Conservation (phyloP, 202 grass and related monocot species). For the Dendrocalamus latiflorus region DNA sequence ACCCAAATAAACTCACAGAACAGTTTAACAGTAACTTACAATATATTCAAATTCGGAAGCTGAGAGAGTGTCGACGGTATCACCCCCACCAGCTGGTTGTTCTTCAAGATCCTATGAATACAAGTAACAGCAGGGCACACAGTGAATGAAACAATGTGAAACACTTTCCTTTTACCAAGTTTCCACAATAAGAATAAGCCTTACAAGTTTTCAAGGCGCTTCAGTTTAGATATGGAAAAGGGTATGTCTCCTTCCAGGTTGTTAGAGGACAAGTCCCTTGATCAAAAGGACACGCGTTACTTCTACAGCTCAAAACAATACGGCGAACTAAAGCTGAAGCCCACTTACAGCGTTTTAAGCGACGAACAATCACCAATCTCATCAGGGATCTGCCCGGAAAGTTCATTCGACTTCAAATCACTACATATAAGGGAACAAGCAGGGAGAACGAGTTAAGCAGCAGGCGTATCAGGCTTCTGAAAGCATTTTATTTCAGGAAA, state of each 20-base stretch:
- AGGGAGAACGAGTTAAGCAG: not conserved
- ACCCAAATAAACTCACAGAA: not conserved
- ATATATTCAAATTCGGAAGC: slow-evolving; percentile 83
- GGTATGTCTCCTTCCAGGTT: slow-evolving; percentile 90
- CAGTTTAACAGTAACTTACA: slow-evolving; percentile 45
- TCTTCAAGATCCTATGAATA: slow-evolving; percentile 78
- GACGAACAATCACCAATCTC: slow-evolving; percentile 89
- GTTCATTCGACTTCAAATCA: slow-evolving; percentile 71
- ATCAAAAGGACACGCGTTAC: not conserved
- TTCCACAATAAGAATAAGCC: not conserved
- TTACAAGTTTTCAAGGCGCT: slow-evolving; percentile 80
- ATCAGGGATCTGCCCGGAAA: slow-evolving; percentile 88
- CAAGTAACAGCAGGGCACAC: not conserved
- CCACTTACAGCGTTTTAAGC: slow-evolving; percentile 64
- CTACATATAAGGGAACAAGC: slow-evolving; percentile 20
- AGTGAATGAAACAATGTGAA: not conserved
- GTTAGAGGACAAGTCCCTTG: slow-evolving; percentile 88
- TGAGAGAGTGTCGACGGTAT: slow-evolving; percentile 91
- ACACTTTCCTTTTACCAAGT: not conserved
- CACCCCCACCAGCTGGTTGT: slow-evolving; percentile 73
- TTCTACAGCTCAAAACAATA: not conserved
- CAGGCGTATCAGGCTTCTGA: not conserved
- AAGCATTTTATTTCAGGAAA: not conserved
- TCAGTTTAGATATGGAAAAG: slow-evolving; percentile 83
- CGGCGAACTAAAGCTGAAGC: not conserved